Evolutionary conservation across 805 yeast species (phyloP).

Genomic region (Candida sithepensis): DNA sequence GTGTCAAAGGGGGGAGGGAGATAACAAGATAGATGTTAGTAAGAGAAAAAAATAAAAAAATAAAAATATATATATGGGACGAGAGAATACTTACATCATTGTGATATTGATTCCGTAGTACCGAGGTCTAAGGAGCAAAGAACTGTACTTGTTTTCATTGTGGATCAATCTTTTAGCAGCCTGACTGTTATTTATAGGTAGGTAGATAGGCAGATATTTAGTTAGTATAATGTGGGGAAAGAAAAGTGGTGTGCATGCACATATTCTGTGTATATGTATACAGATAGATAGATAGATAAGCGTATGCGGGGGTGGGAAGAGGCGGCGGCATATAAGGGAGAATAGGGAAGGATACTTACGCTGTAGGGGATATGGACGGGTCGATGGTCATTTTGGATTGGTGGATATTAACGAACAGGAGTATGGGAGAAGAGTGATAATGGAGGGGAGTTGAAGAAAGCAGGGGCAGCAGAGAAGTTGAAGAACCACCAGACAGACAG

Average conservation of each 20-base stretch:
- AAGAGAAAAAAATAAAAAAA: conserved; percentile 1
- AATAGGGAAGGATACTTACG: neutral
- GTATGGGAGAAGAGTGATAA: neutral
- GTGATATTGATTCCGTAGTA: conserved; percentile 33
- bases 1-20: neutral
- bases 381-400: conserved; percentile 1
- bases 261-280: neutral
- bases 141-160: conserved; percentile 6
- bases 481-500: neutral
- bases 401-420: neutral
- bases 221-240: neutral
- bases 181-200: neutral
- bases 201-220: too few relatives aligned
- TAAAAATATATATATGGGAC: neutral
- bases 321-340: neutral
- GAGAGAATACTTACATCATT: conserved; percentile 29
- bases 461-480: neutral
- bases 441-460: neutral
- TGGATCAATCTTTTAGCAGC: neutral
- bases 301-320: neutral
- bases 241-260: neutral
- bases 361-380: neutral
- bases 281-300: neutral
- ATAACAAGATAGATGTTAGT: neutral
- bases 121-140: conserved; percentile 19